Percentiles rank a stretch among this genome's conserved stretches.
Conservation (phyloP, 2,329 filamentous ascomycete species). For the Pseudogymnoascus sp. region DNA sequence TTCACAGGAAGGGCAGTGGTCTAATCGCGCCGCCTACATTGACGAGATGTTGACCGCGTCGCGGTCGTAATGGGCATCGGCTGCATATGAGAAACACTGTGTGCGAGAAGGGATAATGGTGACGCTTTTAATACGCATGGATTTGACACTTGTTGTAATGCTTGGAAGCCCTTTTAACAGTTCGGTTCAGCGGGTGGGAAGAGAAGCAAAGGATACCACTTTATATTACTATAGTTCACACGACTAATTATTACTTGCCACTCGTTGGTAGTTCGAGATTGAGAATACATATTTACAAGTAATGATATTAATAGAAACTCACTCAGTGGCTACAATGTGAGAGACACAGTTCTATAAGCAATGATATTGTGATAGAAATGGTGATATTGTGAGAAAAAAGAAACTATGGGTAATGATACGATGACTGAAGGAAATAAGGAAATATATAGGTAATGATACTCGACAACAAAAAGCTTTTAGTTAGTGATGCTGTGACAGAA, state of each 20-base stretch:
- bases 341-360: background rate
- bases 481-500: background rate
- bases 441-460: background rate
- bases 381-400: background rate
- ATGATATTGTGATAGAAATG: background rate
- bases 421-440: background rate
- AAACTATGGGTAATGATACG: background rate
- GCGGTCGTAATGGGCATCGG: slow-evolving; percentile 2
- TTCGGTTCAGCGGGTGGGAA: background rate
- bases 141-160: background rate
- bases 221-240: slow-evolving; percentile 8
- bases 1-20: slow-evolving; percentile 55
- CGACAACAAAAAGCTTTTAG: background rate
- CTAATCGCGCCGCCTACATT: slow-evolving; percentile 24
- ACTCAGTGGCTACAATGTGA: too few species aligned
- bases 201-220: slow-evolving; percentile 4
- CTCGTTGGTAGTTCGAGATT: background rate
- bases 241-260: background rate
- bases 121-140: background rate
- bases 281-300: background rate
- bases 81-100: background rate
- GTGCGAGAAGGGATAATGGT: background rate
- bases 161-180: background rate
- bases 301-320: background rate
- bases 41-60: background rate